Evolutionary conservation across 2,329 filamentous ascomycete genomes (phyloP), one percentile per base, ranked within the genome.

Genomic region (Diaporthe amygdali): DNA sequence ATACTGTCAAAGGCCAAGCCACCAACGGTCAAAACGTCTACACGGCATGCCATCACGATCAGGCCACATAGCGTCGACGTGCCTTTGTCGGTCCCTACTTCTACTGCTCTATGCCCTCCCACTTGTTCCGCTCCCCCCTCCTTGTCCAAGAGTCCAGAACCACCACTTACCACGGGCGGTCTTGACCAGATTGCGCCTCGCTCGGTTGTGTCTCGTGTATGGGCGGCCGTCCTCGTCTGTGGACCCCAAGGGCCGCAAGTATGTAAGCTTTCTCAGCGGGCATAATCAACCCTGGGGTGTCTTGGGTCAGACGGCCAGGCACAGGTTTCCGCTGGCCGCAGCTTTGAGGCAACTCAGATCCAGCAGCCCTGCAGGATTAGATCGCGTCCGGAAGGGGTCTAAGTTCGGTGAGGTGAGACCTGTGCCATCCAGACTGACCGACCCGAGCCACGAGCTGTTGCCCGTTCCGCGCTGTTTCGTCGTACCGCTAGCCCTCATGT

Each of bases 191-290:
- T 67, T 56, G 46, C 51, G 68, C 68, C 71, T 72, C 71, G 71
- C 71, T 72, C 71, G 68, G 54, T 64, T 70, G 49, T 64, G 71
- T 72, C 68, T 72, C 71, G 55, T 20, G 20, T 68, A 63, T 34
- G 66, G 66, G n/a, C 34, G 22, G 44, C 34, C 34, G 61, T 66
- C n/a, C 41, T 54, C 39, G 56, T 25, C 44, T 67, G 68, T 72
- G 61, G 46, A 52, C 55, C 46, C 54, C 39, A 44, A 54, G 14
- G 25, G 37, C 27, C 49, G 44, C 63, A 71, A 22, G 30, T n/a
- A 61, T 59, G 63, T 69, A 64, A 70, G 68, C 56, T 70, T 47
- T 56, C 49, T 54, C 41, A 67, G 51, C 49, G 34, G 52, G 25
- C 39, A 55, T 30, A 32, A 66, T 66, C 59, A 46, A 32, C 12